Percentiles rank a stretch among this genome's conserved stretches.
phyloP scores from a whole-genome alignment of 2,329 filamentous ascomycete genomes.

The Hypoxylon sp. region DNA sequence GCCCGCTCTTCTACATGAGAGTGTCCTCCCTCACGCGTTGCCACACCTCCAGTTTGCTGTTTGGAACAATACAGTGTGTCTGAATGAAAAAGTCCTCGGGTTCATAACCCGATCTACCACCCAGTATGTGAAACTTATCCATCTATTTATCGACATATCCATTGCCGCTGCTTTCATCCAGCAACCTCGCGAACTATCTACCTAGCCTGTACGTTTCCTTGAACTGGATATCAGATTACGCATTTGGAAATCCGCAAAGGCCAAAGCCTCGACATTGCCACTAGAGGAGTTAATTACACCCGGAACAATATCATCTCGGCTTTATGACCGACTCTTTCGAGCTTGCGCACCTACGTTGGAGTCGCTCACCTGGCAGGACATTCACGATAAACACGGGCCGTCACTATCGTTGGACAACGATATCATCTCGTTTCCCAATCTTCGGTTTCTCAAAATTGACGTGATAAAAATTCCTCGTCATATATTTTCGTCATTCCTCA shows the following conservation, averaged over 20 bases:
- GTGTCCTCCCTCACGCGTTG: not conserved
- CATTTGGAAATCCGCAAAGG: not conserved
- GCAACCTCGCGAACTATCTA: not conserved
- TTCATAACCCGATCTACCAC: not conserved
- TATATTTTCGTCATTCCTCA: slow-evolving; percentile 3
- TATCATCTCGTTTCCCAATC: slow-evolving; percentile 8
- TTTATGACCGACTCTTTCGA: slow-evolving; percentile 14
- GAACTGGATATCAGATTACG: not conserved
- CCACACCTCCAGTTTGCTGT: slow-evolving; percentile 12
- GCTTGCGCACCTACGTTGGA: slow-evolving; percentile 18
- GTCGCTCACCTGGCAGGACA: not conserved
- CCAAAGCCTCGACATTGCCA: too few species aligned
- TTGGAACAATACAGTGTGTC: not conserved
- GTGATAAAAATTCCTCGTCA: not conserved
- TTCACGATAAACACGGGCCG: not conserved
- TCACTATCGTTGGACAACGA: not conserved
- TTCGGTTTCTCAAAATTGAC: not conserved
- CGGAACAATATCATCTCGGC: not conserved
- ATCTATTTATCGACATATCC: not conserved
- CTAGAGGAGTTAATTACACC: not conserved
- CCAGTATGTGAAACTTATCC: not conserved
- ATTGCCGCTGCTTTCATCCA: not conserved
- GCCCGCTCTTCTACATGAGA: too few species aligned
- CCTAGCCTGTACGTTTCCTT: slow-evolving; percentile 5
- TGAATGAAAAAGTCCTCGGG: not conserved